A percentile compares a stretch with the other conserved stretches of the same genome.
Evolutionary conservation across 2,329 filamentous ascomycete genomes (phyloP).

Genomic region (Aspergillus neotritici): DNA sequence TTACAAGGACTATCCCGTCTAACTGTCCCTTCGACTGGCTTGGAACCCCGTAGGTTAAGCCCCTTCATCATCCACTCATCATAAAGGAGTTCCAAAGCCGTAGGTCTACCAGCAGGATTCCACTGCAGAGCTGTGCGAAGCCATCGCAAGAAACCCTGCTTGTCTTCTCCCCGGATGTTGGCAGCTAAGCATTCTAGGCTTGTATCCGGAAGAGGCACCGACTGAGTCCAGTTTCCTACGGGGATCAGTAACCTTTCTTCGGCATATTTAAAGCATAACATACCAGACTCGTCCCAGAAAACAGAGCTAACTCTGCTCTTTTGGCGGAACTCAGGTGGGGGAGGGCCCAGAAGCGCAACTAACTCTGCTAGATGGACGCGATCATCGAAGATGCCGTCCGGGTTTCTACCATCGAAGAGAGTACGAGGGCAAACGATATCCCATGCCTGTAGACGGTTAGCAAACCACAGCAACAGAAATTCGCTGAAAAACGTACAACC

Average conservation of each 20-base stretch:
- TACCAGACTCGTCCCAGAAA: slow-evolving; percentile 20
- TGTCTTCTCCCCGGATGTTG: slow-evolving; percentile 21
- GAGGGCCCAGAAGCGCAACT: slow-evolving; percentile 13
- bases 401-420: slow-evolving; percentile 8
- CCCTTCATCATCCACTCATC: slow-evolving; percentile 34
- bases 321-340: slow-evolving; percentile 13
- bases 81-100: slow-evolving; percentile 31
- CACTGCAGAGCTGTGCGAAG: slow-evolving; percentile 26
- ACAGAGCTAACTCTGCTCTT: slow-evolving; percentile 11
- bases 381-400: slow-evolving; percentile 18
- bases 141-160: slow-evolving; percentile 20
- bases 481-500: slow-evolving; percentile 31
- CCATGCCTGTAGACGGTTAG: background rate
- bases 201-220: slow-evolving; percentile 14
- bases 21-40: too few species aligned
- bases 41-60: background rate
- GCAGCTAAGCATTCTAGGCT: slow-evolving; percentile 14
- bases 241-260: too few species aligned
- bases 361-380: slow-evolving; percentile 21
- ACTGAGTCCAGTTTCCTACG: slow-evolving; percentile 10
- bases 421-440: slow-evolving; percentile 1
- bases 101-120: slow-evolving; percentile 19
- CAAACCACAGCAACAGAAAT: background rate
- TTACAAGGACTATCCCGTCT: too few species aligned
- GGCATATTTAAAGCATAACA: too few species aligned